Evolutionary conservation across 2,329 filamentous ascomycete genomes (phyloP), one percentile per base, ranked within the genome.

Genomic region (Cercospora berteroae): DNA sequence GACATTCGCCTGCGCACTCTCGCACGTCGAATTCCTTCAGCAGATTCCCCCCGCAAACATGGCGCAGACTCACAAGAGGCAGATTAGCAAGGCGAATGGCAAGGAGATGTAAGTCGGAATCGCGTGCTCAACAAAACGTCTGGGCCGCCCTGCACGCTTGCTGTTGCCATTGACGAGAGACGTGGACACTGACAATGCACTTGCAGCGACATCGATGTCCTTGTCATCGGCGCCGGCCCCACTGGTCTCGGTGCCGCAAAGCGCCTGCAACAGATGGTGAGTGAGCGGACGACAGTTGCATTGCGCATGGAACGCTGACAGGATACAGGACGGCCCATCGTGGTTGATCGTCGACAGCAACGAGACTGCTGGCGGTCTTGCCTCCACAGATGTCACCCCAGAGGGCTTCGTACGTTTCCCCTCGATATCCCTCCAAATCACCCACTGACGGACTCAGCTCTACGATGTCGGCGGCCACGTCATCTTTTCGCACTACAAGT

Each of bases 401-500:
- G 95, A 99, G 83, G 95, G 94, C 80, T 98, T 98, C 84, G 94
- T 97, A 87, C 84, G 93, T 93, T 60, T 23, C 23, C 18, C 39
- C n/a, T 16, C 31, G 7, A 6, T 10, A 10, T 12, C 4, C 27
- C 25, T 8, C 7, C 42, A 25, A 42, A 56, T 39, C 44, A 42
- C 55, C 29, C 60, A 71, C 66, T 73, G 69, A 68, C 66, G 16
- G 9, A 29, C 67, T 23, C 78, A 97, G 94, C 88, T 99, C 77
- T 99, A 97, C 87, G 95, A 99, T 83, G 95, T 99, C 76, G 94
- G 94, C 80, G 94, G 94, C 76, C 94, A 97, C 83, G 94, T 97
- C 83, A 97, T 97, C 84, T 97, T 97, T 88, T 97, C 94, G 76
- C 94, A 97, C 88, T 99, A 99, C 90, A 97, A 97, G 85, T 99